Base-by-base conservation (phyloP, 2,329 filamentous ascomycete genomes). In the Elsinoe necatrix region DNA sequence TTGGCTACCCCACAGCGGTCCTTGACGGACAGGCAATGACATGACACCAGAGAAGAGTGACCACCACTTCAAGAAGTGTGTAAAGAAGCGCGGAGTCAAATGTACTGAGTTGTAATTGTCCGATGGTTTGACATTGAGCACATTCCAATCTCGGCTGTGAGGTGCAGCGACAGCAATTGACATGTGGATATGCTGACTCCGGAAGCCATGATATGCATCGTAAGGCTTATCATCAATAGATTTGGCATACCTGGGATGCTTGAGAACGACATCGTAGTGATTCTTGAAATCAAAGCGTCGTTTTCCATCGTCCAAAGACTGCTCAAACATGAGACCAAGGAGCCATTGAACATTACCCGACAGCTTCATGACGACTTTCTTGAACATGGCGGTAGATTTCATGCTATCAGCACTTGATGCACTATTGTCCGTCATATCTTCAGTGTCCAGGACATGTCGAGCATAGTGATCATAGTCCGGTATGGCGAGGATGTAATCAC, bases 41-140 rank as follows among this genome's bases (percentile, higher is more conserved):
- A 97, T 90, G 7, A 92, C 87, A 1, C 92, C 91, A 7, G 90
- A 90, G 71, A 98, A 98, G 63, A 97, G 83, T 0, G 87, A 92
- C 90, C 91, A 97, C 93, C 93, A 98, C 57, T 85, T 84, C 73
- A 91, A 97, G 76, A 98, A 98, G 69, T 98, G 93, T 0, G 92
- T 96, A 69, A 98, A 98, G 75, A 98, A 95, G 7, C 91, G 85
- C 4, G 93, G 93, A 1, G 88, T 93, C 27, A 98, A 79, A 70
- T 98, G 95, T 1, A 97, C 87, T 0, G 92, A 90, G 68, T 98
- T 98, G 75, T 98, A 98, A 67, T 92, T 97, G 61, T 84, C 82
- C 1, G 91, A 95, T 2, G 86, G 81, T 61, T 87, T 83, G 2
- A 83, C 74, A 63, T 86, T 87, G 2, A 85, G 80, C 1, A 88